phyloP scores from a whole-genome alignment of 305 asterid species.

The Ruellia speciosa region DNA sequence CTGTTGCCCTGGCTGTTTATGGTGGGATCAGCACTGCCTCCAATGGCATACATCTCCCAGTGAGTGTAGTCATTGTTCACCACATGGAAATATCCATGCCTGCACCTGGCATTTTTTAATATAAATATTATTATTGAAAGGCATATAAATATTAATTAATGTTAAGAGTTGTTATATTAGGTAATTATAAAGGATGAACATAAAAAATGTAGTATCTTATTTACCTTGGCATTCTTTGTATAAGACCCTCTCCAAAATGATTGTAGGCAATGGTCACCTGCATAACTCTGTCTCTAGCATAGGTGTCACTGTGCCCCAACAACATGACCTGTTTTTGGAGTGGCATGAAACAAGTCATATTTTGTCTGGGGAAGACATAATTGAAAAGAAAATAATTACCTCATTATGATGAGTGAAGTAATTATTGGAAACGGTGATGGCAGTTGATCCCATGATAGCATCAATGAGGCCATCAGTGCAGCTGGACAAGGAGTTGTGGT shows the following conservation, averaged over 20 bases:
- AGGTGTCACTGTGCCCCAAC: slow-evolving; percentile 63
- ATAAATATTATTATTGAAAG: too few species aligned
- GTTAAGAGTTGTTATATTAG: too few species aligned
- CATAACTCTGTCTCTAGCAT: slow-evolving; percentile 50
- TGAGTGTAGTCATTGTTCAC: slow-evolving; percentile 74
- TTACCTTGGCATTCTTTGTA: slow-evolving; percentile 81
- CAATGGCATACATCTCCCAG: slow-evolving; percentile 83
- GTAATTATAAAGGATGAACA: not conserved
- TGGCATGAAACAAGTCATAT: not conserved
- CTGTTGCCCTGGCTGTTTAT: slow-evolving; percentile 85
- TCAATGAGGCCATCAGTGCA: slow-evolving; percentile 69
- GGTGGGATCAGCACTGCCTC: slow-evolving; percentile 77
- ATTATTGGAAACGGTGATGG: slow-evolving; percentile 67
- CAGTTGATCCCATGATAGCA: slow-evolving; percentile 82
- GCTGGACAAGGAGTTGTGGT: slow-evolving; percentile 55
- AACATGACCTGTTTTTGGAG: slow-evolving; percentile 40
- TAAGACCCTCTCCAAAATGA: slow-evolving; percentile 67
- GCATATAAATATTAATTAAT: too few species aligned
- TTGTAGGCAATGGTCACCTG: slow-evolving; percentile 72
- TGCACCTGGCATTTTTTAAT: slow-evolving; percentile 33
- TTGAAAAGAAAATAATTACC: slow-evolving; percentile 24
- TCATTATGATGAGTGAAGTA: slow-evolving; percentile 68
- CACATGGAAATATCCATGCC: slow-evolving; percentile 75
- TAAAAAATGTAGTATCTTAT: too few species aligned
- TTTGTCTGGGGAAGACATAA: not conserved